Evolutionary conservation across 306 rosid genomes (phyloP).

Genomic region (Urtica urens): DNA sequence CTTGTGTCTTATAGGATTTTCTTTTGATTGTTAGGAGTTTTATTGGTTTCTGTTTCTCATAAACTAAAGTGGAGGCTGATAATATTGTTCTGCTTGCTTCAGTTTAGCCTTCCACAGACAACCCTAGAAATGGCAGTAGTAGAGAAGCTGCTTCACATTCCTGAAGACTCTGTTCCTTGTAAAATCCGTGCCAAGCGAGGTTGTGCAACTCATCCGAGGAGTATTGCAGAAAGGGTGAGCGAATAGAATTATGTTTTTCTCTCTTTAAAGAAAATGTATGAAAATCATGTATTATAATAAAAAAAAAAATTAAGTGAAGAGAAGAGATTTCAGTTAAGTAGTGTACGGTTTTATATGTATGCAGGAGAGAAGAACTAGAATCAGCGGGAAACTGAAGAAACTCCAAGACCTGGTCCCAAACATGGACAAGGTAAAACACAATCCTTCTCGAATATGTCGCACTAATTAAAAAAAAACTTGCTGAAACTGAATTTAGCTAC

Average conservation of each 20-base stretch:
- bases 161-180: slow-evolving; percentile 88
- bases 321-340: neutral
- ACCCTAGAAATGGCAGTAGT: slow-evolving; percentile 66
- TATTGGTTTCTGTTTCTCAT: no score
- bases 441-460: no score
- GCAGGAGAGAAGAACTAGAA: slow-evolving; percentile 88
- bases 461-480: no score
- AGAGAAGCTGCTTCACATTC: slow-evolving; percentile 70
- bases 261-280: neutral
- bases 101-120: slow-evolving; percentile 87
- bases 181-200: slow-evolving; percentile 99
- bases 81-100: slow-evolving; percentile 18
- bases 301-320: no score
- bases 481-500: neutral
- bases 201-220: slow-evolving; percentile 95
- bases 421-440: slow-evolving; percentile 88
- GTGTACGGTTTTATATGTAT: neutral
- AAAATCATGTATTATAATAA: no score
- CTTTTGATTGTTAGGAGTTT: no score
- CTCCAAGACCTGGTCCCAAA: slow-evolving; percentile 90
- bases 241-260: neutral
- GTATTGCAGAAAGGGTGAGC: slow-evolving; percentile 92
- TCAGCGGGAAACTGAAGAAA: slow-evolving; percentile 80
- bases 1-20: no score
- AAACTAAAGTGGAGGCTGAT: neutral